These are phyloP conservation scores for Carex myosuroides DNA, from an alignment of 176 grass and related monocot genomes.

Conservation along the genomic window DNA sequence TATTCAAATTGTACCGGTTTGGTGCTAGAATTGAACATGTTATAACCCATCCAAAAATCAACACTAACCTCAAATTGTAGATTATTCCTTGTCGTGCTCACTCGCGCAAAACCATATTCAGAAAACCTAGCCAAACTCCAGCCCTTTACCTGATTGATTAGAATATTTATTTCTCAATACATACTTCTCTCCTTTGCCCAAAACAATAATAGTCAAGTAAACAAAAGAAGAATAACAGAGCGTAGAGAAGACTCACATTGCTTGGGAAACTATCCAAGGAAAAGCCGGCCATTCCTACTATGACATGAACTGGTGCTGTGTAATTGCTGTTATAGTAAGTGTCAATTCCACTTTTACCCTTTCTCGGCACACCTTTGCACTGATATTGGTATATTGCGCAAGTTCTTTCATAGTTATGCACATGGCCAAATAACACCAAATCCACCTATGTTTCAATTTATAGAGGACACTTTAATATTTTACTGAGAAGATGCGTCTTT, in stretches of 20 bases:
- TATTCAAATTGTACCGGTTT: not conserved
- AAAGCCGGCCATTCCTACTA: conserved; percentile 70
- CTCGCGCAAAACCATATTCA: conserved; percentile 63
- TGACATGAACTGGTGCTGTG: conserved; percentile 54
- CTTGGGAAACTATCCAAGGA: conserved; percentile 47
- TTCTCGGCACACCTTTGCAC: conserved; percentile 52
- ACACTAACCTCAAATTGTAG: conserved; percentile 47
- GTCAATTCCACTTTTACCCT: conserved; percentile 48
- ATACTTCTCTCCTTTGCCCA: not conserved
- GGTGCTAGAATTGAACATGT: not conserved
- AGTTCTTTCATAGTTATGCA: conserved; percentile 85
- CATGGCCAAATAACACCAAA: conserved; percentile 80
- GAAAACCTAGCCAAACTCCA: conserved; percentile 67
- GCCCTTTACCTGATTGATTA: conserved; percentile 20
- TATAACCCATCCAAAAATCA: not conserved
- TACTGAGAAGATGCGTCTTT: not conserved
- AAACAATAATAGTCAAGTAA: not conserved
- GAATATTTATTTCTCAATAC: not conserved
- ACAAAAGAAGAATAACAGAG: not conserved
- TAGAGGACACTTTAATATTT: not conserved
- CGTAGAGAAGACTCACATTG: conserved; percentile 32
- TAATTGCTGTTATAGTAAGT: conserved; percentile 80
- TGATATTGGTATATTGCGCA: conserved; percentile 45
- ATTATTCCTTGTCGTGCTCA: conserved; percentile 39
- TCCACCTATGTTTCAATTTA: conserved; percentile 49